Evolutionary conservation across 2,329 filamentous ascomycete species (phyloP).

Genomic region (Fusarium nurragi): DNA sequence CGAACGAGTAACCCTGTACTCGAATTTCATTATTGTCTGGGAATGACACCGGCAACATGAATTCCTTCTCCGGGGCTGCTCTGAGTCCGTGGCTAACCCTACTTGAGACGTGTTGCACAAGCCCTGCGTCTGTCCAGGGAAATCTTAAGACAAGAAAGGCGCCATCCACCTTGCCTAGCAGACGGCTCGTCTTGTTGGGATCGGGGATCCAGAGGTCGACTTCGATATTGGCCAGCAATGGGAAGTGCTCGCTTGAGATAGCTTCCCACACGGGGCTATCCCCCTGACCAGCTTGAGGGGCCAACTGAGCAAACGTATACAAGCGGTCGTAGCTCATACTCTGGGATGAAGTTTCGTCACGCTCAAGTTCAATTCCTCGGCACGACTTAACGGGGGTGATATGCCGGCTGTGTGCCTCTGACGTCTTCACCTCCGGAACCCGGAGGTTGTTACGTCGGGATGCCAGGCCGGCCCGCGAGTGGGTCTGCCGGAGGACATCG

Average conservation of each 20-base stretch:
- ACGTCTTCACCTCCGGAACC: slow-evolving; percentile 32
- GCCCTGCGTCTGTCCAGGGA: slow-evolving; percentile 65
- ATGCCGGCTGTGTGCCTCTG: slow-evolving; percentile 69
- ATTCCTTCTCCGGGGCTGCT: slow-evolving; percentile 67
- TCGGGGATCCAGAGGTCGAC: slow-evolving; percentile 77
- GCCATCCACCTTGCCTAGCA: slow-evolving; percentile 61
- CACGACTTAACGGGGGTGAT: slow-evolving; percentile 89
- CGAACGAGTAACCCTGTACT: slow-evolving; percentile 66
- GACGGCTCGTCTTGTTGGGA: slow-evolving; percentile 61
- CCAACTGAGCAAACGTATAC: slow-evolving; percentile 79
- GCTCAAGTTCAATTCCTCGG: slow-evolving; percentile 75
- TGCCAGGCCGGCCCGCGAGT: slow-evolving; percentile 58
- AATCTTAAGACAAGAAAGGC: slow-evolving; percentile 74
- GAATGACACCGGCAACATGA: slow-evolving; percentile 72
- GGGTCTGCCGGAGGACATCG: slow-evolving; percentile 65
- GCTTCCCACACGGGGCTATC: slow-evolving; percentile 70
- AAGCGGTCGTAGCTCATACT: slow-evolving; percentile 84
- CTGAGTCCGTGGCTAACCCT: slow-evolving; percentile 61
- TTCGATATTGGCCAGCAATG: slow-evolving; percentile 75
- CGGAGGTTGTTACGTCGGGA: slow-evolving; percentile 52
- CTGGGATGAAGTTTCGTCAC: slow-evolving; percentile 69
- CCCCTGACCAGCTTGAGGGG: slow-evolving; percentile 44
- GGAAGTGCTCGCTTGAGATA: slow-evolving; percentile 74
- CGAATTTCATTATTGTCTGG: slow-evolving; percentile 67
- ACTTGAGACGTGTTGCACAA: slow-evolving; percentile 57